Conservation (phyloP, 2,329 filamentous ascomycete species). For the Clarireedia monteithiana region DNA sequence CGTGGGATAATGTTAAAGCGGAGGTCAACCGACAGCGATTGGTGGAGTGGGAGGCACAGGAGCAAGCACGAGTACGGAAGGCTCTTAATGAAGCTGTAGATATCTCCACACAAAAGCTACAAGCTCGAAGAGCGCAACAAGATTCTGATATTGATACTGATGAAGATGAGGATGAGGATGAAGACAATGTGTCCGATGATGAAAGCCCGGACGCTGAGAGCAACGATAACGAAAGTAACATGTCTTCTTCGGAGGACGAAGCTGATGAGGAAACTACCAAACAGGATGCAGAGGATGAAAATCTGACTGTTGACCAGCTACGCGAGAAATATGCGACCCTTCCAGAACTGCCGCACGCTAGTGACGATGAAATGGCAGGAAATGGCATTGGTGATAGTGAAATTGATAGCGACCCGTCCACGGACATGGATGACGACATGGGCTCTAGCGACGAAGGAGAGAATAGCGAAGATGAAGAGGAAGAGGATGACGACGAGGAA, state of each 20-base stretch:
- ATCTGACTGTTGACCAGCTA: conserved; percentile 61
- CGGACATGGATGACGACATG: conserved; percentile 14
- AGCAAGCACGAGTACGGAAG: conserved; percentile 56
- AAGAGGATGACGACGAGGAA: conserved; percentile 34
- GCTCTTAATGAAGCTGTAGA: conserved; percentile 69
- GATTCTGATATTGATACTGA: conserved; percentile 44
- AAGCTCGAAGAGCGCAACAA: conserved; percentile 46
- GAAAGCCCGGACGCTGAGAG: conserved; percentile 30
- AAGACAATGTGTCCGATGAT: conserved; percentile 27
- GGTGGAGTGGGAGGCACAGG: conserved; percentile 56
- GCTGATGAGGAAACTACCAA: conserved; percentile 40
- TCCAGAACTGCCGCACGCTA: conserved; percentile 33
- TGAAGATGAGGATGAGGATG: conserved; percentile 29
- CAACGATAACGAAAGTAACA: conserved; percentile 44
- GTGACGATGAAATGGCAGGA: conserved; percentile 28
- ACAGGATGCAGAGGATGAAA: conserved; percentile 51
- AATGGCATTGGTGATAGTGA: conserved; percentile 19
- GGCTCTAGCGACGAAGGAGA: conserved; percentile 55
- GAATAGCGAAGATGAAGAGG: conserved; percentile 43
- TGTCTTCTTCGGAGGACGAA: conserved; percentile 57
- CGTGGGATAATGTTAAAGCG: conserved; percentile 55
- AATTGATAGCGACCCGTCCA: conserved; percentile 24
- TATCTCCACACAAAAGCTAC: conserved; percentile 60
- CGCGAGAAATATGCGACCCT: conserved; percentile 61
- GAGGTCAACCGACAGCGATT: conserved; percentile 55